Percentiles rank a stretch among this genome's conserved stretches.
These are phyloP conservation scores for Petasospora rhodanensis DNA, from an alignment of 1,139 yeast genomes.

Conservation along the genomic window DNA sequence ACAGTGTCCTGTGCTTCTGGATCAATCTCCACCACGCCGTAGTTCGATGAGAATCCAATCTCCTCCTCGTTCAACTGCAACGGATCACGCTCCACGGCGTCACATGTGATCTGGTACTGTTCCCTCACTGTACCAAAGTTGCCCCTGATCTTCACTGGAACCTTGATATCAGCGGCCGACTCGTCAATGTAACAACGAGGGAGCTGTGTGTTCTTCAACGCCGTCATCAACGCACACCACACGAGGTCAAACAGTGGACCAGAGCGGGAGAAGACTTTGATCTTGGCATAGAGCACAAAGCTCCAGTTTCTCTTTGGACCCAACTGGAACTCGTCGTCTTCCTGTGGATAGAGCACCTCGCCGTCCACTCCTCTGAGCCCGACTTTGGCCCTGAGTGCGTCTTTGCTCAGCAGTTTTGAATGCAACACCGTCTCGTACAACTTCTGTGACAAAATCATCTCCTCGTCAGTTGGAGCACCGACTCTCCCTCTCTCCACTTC, in stretches of 20 bases:
- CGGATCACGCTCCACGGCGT: constrained; percentile 30
- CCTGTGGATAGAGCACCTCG: too few relatives aligned
- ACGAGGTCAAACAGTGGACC: constrained; percentile 81
- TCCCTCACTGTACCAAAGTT: constrained; percentile 45
- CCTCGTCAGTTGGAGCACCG: constrained; percentile 89
- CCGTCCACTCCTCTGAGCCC: constrained; percentile 48
- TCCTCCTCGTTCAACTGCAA: constrained; percentile 35
- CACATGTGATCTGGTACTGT: constrained; percentile 41
- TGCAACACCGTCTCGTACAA: constrained; percentile 56
- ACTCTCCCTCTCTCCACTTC: constrained; percentile 72
- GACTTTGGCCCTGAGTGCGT: constrained; percentile 43
- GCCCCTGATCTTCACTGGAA: constrained; percentile 49
- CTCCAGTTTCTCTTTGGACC: constrained; percentile 44
- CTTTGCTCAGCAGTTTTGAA: constrained; percentile 46
- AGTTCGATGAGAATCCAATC: constrained; percentile 53
- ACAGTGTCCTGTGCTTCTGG: constrained; percentile 31
- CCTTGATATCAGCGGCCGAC: constrained; percentile 43
- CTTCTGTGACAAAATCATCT: constrained; percentile 73
- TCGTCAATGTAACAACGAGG: constrained; percentile 69
- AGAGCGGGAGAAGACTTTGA: constrained; percentile 73
- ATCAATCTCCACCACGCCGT: constrained; percentile 52
- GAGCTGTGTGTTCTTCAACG: constrained; percentile 54
- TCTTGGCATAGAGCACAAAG: constrained; percentile 66
- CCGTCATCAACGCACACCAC: constrained; percentile 64
- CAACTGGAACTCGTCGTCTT: constrained; percentile 26